phyloP scores from a whole-genome alignment of 352 stramenopile species.

The Pythium vanterpoolii region DNA sequence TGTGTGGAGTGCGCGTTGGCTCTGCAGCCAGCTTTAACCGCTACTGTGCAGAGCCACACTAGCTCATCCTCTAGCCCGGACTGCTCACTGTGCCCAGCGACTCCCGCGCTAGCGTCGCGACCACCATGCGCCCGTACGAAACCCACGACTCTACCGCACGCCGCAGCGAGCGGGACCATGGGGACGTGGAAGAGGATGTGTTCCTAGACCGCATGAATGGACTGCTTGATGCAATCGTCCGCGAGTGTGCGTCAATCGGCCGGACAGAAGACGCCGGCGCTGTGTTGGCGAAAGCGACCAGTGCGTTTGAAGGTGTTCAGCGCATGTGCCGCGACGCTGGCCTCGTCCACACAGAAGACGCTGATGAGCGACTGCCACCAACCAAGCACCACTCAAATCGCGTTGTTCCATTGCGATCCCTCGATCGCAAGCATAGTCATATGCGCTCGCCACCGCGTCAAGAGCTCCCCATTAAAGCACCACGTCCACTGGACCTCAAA shows the following conservation, averaged over 20 bases:
- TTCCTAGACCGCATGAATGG: conserved; percentile 22
- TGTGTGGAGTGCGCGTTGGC: too few relatives aligned
- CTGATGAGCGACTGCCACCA: background rate
- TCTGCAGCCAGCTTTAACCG: too few relatives aligned
- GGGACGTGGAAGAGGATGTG: conserved; percentile 14
- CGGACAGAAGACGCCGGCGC: conserved; percentile 4
- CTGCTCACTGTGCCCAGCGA: background rate
- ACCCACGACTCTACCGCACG: conserved; percentile 6
- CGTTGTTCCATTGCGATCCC: conserved; percentile 2
- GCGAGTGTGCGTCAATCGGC: conserved; percentile 18
- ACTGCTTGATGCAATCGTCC: conserved; percentile 15
- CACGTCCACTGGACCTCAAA: conserved; percentile 2
- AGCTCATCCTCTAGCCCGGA: too few relatives aligned
- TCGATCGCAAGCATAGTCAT: background rate
- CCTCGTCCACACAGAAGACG: conserved; percentile 7
- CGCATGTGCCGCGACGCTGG: conserved; percentile 23
- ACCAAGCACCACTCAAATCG: conserved; percentile 1
- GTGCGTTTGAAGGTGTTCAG: conserved; percentile 19
- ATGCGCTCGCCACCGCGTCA: background rate
- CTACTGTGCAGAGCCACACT: too few relatives aligned
- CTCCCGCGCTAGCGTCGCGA: too few relatives aligned
- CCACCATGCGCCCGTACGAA: conserved; percentile 3
- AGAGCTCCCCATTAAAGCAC: background rate
- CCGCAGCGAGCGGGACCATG: background rate
- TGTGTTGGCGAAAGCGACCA: conserved; percentile 13